Base-by-base conservation (phyloP, 352 stramenopile species). In the Globisporangium echinulatum region DNA sequence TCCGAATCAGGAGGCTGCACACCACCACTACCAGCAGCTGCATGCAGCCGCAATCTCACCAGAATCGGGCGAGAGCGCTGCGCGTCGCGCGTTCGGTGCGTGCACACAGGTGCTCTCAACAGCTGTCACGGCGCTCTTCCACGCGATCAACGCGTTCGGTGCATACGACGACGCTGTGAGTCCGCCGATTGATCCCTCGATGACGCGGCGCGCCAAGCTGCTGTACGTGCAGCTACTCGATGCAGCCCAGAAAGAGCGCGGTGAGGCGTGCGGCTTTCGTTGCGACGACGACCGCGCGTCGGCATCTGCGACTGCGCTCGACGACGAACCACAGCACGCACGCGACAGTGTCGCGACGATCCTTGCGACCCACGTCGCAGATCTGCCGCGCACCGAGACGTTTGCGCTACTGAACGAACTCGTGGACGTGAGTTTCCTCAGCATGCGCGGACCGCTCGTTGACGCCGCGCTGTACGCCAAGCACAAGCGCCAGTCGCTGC, bases 171-270 rank as follows among this genome's bases (percentile, higher is more conserved):
- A 77, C 15, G 52, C 50, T 2, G 38, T 25, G 9, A 49, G 52
- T 49, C 39, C 38, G 10, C 46, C 66, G 14, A 19, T 58, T 1
- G 71, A 86, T 58, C 74, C 33, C 46, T 61, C 38, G 4, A 71
- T 70, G 7, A 82, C 70, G 42, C 81, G 81, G 7, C 59, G 74
- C 44, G 74, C 72, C 54, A 90, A 90, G 59, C 62, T 90, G 25
- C 56, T 90, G 54, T 90, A 87, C 60, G 69, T 90, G n/a, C 61
- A 68, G 19, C 63, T 90, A 15, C 70, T 90, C 7, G 78, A 88
- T 57, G 77, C 66, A 17, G 76, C 79, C 25, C 81, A 90, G 61
- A 80, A 79, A 56, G 76, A 86, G 48, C 68, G 81, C 1, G 81
- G 81, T 3, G 81, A 90, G 62, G 88, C 77, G 78, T 71, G 81